Evolutionary conservation across 176 grass and related monocot species (phyloP), one percentile per base, ranked within the genome.

Genomic region (Musa beccarii): DNA sequence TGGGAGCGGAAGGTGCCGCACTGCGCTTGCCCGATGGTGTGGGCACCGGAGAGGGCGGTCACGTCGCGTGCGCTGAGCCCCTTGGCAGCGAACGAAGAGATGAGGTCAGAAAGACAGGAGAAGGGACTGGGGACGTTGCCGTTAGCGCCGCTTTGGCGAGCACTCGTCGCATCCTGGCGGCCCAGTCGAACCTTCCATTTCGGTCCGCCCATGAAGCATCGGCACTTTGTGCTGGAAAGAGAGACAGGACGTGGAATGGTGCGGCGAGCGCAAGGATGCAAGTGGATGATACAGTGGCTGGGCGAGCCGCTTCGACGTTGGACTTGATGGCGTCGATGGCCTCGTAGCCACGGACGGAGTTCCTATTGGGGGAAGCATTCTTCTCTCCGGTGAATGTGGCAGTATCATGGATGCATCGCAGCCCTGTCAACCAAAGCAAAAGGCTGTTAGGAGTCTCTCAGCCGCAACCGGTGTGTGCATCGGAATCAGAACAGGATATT

Each of bases 31-130:
- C 88, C 91, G 15, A 94, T 78, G 16, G 88, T 94, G 85, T 90
- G 88, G 79, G 80, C 85, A 11, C 91, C 91, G 2, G 88, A 90
- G 3, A 90, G 82, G 74, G 91, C 85, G 56, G 87, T 87, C 90
- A 90, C 87, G 65, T 90, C 90, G 17, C 80, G 82, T 28, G 85
- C 17, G 26, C 53, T 68, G 16, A 94, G 83, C 8, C 91, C 91
- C 79, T 90, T 79, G 0, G 25, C 76, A n/a, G 52, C 75, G 67
- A 90, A 95, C 66, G 49, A 20, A 8, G 72, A 5, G 12, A 88
- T 15, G 52, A 95, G 91, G 1, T 68, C 71, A 15, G 80, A 74
- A 1, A 82, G 75, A 78, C 63, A 77, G 65, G 85, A 51, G 13
- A 66, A 22, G 8, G 87, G 78, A 0, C 75, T 75, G 0, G 88